These are phyloP conservation scores for Penicillium sumatraense DNA, from an alignment of 2,329 filamentous ascomycete genomes.

Conservation along the genomic window DNA sequence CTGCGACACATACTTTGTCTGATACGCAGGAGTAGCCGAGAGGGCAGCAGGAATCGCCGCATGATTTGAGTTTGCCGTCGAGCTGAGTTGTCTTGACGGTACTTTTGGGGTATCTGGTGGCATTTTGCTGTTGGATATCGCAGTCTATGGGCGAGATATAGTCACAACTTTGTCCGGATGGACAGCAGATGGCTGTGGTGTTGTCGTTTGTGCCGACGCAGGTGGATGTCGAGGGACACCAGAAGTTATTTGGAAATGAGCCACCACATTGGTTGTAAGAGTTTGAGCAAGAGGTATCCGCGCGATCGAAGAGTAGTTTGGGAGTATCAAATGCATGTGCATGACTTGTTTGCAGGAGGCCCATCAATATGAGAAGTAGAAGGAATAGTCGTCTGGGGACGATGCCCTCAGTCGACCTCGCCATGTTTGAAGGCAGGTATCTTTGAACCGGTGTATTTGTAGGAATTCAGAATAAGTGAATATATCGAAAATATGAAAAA, in stretches of 20 bases:
- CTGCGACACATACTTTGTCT: slow-evolving; percentile 33
- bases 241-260: slow-evolving; percentile 48
- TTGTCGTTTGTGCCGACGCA: slow-evolving; percentile 49
- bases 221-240: slow-evolving; percentile 45
- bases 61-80: slow-evolving; percentile 45
- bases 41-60: slow-evolving; percentile 51
- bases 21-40: slow-evolving; percentile 51
- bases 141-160: slow-evolving; percentile 50
- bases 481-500: too few relatives aligned
- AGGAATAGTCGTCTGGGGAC: slow-evolving; percentile 17
- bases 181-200: slow-evolving; percentile 53
- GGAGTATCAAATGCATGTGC: slow-evolving; percentile 15
- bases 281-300: slow-evolving; percentile 37
- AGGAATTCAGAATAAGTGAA: too few relatives aligned
- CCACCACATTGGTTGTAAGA: slow-evolving; percentile 42
- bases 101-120: slow-evolving; percentile 40
- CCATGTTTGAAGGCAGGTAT: slow-evolving; percentile 20
- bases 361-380: slow-evolving; percentile 30
- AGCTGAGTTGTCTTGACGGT: slow-evolving; percentile 49
- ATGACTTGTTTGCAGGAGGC: slow-evolving; percentile 25
- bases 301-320: slow-evolving; percentile 28
- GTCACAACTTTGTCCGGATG: slow-evolving; percentile 45
- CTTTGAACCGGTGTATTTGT: not conserved
- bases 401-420: slow-evolving; percentile 10
- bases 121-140: slow-evolving; percentile 48